phyloP scores from a whole-genome alignment of 139 green algal genomes.

The Chlorella ohadii region DNA sequence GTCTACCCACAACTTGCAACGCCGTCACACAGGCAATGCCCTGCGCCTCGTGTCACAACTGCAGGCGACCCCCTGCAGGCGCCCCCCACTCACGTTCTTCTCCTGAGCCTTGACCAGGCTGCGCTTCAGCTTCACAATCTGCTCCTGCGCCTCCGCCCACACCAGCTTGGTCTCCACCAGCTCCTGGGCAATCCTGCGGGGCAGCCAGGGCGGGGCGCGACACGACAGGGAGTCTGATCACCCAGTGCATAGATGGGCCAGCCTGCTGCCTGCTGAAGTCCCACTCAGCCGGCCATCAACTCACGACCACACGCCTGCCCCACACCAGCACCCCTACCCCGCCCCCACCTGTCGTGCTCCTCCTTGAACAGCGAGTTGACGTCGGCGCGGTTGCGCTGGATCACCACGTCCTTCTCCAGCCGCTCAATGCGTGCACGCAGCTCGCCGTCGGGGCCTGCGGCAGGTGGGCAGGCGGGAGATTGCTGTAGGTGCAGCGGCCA shows the following conservation, averaged over 20 bases:
- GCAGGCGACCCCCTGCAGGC: background rate
- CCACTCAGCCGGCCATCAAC: no score
- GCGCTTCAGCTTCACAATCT: constrained; percentile 46
- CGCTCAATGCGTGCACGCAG: constrained; percentile 32
- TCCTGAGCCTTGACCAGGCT: constrained; percentile 49
- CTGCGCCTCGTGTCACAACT: background rate
- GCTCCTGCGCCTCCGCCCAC: constrained; percentile 49
- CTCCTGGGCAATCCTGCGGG: constrained; percentile 43
- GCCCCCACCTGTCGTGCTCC: constrained; percentile 44
- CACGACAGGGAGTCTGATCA: no score
- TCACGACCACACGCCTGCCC: no score
- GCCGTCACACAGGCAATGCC: no score
- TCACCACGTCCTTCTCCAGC: constrained; percentile 43
- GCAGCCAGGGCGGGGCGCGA: background rate
- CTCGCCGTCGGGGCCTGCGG: constrained; percentile 36
- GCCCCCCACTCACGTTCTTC: background rate
- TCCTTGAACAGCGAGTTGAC: constrained; percentile 52
- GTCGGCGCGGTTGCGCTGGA: constrained; percentile 42
- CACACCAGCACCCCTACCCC: background rate
- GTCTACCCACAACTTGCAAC: background rate
- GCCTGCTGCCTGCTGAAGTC: background rate
- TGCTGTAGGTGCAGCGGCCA: background rate
- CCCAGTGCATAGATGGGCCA: background rate
- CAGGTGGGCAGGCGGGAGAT: background rate
- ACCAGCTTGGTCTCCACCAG: constrained; percentile 50